Percentiles rank a stretch among this genome's conserved stretches.
Evolutionary conservation across 306 rosid genomes (phyloP).

Genomic region (Lotus japonicus): DNA sequence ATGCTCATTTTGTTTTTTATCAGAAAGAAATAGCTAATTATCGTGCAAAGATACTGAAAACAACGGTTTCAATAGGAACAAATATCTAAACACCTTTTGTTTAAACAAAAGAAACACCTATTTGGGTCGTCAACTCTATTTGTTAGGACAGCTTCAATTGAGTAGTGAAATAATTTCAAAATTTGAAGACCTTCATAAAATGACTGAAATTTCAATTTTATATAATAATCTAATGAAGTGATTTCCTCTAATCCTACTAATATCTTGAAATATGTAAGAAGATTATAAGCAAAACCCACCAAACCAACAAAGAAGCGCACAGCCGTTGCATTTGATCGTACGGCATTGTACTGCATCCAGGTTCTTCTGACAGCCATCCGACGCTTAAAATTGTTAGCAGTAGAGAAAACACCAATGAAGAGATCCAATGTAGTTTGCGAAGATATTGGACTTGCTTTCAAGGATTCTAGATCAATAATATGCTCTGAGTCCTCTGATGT

Average conservation of each 20-base stretch:
- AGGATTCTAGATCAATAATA: constrained; percentile 60
- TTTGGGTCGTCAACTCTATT: too few species aligned
- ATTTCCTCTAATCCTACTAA: background rate
- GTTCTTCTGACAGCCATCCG: constrained; percentile 98
- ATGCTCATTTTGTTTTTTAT: constrained; percentile 4
- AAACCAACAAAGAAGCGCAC: constrained; percentile 97
- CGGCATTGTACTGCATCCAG: constrained; percentile 96
- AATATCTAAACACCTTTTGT: background rate
- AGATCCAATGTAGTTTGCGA: constrained; percentile 52
- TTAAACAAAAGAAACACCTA: background rate
- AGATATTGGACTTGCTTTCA: constrained; percentile 58
- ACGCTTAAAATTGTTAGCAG: constrained; percentile 92
- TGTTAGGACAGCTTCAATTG: too few species aligned
- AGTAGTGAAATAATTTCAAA: background rate
- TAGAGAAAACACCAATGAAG: constrained; percentile 91
- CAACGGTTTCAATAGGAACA: background rate
- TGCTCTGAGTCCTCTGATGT: constrained; percentile 96
- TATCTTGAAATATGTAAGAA: background rate
- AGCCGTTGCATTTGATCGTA: constrained; percentile 58
- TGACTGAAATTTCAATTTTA: background rate
- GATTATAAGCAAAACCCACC: constrained; percentile 50
- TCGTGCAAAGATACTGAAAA: background rate
- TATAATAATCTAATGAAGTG: background rate
- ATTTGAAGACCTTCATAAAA: constrained; percentile 11
- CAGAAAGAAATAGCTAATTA: background rate